phyloP scores from a whole-genome alignment of 192 early-diverging fungal genomes.

The Backusella tuberculispora region DNA sequence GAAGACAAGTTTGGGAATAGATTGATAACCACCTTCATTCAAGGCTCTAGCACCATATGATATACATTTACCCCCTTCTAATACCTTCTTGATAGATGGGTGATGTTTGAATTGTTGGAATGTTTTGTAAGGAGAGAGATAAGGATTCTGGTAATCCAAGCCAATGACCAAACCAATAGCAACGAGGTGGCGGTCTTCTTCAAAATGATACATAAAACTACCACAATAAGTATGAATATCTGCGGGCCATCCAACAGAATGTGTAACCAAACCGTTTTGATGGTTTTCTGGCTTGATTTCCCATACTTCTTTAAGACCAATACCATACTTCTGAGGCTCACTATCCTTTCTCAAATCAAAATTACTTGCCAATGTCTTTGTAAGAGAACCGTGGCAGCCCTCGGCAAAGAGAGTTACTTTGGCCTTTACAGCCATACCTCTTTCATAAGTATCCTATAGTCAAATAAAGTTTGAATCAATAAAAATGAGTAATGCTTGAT shows the following conservation, averaged over 20 bases:
- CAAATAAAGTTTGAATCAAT: neutral
- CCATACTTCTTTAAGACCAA: conserved; percentile 99
- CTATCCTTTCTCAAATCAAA: conserved; percentile 88
- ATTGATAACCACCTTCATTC: conserved; percentile 96
- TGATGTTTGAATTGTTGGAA: conserved; percentile 95
- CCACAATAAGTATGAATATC: conserved; percentile 93
- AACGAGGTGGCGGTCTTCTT: conserved; percentile 74
- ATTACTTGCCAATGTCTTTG: conserved; percentile 87
- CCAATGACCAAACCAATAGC: conserved; percentile 89
- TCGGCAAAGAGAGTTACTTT: conserved; percentile 96
- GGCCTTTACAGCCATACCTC: conserved; percentile 93
- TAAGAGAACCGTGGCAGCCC: conserved; percentile 95
- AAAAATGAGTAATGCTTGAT: neutral
- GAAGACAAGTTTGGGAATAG: conserved; percentile 92
- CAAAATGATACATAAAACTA: conserved; percentile 95
- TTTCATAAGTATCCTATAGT: conserved; percentile 77
- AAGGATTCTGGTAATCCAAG: conserved; percentile 95
- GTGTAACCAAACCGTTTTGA: conserved; percentile 79
- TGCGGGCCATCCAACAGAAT: conserved; percentile 92
- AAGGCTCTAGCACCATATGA: conserved; percentile 96
- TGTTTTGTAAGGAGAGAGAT: conserved; percentile 94
- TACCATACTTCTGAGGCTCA: conserved; percentile 91
- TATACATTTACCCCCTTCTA: conserved; percentile 90
- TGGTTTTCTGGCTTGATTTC: conserved; percentile 88
- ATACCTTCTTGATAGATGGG: conserved; percentile 76